Conservation (phyloP, 2,329 filamentous ascomycete genomes). For the Grosmannia clavigera region DNA sequence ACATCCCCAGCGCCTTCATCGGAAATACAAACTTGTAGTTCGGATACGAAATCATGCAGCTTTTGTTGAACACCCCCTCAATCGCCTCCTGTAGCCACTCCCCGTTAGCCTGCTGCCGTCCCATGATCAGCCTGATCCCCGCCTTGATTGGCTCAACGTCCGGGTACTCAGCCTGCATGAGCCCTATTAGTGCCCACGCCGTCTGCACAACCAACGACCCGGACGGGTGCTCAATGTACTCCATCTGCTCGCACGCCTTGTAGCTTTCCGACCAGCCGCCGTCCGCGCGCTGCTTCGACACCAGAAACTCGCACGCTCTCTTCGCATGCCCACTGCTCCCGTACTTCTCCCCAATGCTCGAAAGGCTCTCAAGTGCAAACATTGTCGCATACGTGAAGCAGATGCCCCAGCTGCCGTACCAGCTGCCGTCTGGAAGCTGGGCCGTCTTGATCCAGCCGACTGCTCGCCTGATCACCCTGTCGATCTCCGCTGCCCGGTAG, state of each 20-base stretch:
- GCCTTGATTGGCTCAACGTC: constrained; percentile 58
- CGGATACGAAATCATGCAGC: constrained; percentile 97
- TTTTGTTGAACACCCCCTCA: constrained; percentile 98
- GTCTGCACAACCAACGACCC: constrained; percentile 89
- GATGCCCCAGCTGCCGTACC: constrained; percentile 97
- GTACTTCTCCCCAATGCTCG: constrained; percentile 71
- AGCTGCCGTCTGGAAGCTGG: constrained; percentile 74
- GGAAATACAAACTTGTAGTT: constrained; percentile 98
- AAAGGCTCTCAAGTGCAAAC: constrained; percentile 86
- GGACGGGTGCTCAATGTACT: constrained; percentile 61
- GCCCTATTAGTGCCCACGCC: constrained; percentile 72
- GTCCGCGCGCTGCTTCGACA: constrained; percentile 74
- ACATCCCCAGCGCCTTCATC: constrained; percentile 88
- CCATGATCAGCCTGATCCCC: constrained; percentile 72
- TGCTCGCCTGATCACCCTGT: constrained; percentile 56
- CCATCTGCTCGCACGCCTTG: constrained; percentile 63
- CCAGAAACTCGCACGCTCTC: constrained; percentile 72
- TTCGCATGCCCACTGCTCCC: constrained; percentile 57
- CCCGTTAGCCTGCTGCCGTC: constrained; percentile 72
- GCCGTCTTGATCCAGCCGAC: constrained; percentile 71
- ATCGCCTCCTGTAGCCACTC: constrained; percentile 95
- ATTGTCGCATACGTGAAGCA: constrained; percentile 96
- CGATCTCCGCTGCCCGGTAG: constrained; percentile 68
- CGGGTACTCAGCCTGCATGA: constrained; percentile 75
- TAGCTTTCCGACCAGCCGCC: constrained; percentile 98